Percentiles rank a stretch among this genome's conserved stretches.
Conservation (phyloP, 768 basidiomycete genomes). For the Kondoa subrosea region DNA sequence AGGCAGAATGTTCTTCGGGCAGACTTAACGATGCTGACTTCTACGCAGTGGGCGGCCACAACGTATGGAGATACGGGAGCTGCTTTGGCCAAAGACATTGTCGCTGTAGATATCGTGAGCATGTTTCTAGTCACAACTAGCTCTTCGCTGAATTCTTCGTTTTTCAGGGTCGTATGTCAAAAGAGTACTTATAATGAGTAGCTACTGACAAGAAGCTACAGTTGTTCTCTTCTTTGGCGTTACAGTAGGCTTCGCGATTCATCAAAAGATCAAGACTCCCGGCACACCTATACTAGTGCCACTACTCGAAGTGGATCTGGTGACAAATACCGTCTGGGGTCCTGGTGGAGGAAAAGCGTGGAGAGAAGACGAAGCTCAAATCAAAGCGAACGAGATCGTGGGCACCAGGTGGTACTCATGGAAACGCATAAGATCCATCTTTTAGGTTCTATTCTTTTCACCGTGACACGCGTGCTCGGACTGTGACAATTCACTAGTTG, state of each 20-base stretch:
- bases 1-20: no score
- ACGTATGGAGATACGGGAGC: constrained; percentile 19
- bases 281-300: constrained; percentile 36
- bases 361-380: not conserved
- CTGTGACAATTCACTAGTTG: no score
- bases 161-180: no score
- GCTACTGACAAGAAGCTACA: no score
- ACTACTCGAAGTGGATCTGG: constrained; percentile 38
- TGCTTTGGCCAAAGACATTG: no score
- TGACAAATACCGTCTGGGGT: constrained; percentile 44
- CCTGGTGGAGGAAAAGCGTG: constrained; percentile 36
- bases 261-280: constrained; percentile 21
- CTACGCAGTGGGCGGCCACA: constrained; percentile 20
- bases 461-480: no score
- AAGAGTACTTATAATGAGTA: no score
- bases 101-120: no score
- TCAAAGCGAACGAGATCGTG: not conserved
- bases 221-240: not conserved
- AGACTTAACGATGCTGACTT: no score
- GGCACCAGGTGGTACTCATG: not conserved
- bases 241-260: constrained; percentile 7
- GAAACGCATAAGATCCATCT: not conserved
- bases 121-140: no score
- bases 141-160: no score
- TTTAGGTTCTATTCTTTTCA: no score